Percentiles rank a stretch among this genome's conserved stretches.
phyloP scores from a whole-genome alignment of 306 rosid genomes.

The Quercus glauca region DNA sequence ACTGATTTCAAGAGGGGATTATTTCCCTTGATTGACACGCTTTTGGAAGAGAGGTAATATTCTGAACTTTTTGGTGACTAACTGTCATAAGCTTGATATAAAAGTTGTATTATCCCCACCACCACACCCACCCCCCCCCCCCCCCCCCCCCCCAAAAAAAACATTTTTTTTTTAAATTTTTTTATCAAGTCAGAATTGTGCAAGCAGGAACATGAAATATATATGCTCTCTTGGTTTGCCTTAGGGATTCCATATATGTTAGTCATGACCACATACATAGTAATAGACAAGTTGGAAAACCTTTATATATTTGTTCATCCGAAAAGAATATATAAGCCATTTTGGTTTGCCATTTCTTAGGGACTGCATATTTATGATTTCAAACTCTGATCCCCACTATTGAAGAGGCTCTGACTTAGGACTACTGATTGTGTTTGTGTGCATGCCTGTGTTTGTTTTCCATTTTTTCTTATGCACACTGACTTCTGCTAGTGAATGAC shows the following conservation, averaged over 20 bases:
- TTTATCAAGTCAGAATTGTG: neutral
- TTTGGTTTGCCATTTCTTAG: neutral
- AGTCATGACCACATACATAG: neutral
- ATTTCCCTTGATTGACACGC: conserved; percentile 94
- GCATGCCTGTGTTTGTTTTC: neutral
- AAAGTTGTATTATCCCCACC: neutral
- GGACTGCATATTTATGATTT: neutral
- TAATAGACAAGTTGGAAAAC: neutral
- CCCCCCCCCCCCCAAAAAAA: too few relatives aligned
- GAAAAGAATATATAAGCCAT: neutral
- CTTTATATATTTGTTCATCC: neutral
- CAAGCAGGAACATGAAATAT: neutral
- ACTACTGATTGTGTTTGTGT: neutral
- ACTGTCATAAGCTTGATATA: neutral
- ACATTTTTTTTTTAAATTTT: neutral
- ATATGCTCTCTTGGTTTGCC: neutral
- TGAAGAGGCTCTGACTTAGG: neutral
- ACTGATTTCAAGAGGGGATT: conserved; percentile 97
- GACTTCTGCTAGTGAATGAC: neutral
- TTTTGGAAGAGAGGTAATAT: conserved; percentile 87
- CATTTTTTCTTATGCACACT: neutral
- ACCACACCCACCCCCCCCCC: too few relatives aligned
- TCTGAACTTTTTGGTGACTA: conserved; percentile 7
- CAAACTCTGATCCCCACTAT: neutral
- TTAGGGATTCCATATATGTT: neutral